These are phyloP conservation scores for Dendryphion nanum DNA, from an alignment of 2,329 filamentous ascomycete species.

Conservation along the genomic window DNA sequence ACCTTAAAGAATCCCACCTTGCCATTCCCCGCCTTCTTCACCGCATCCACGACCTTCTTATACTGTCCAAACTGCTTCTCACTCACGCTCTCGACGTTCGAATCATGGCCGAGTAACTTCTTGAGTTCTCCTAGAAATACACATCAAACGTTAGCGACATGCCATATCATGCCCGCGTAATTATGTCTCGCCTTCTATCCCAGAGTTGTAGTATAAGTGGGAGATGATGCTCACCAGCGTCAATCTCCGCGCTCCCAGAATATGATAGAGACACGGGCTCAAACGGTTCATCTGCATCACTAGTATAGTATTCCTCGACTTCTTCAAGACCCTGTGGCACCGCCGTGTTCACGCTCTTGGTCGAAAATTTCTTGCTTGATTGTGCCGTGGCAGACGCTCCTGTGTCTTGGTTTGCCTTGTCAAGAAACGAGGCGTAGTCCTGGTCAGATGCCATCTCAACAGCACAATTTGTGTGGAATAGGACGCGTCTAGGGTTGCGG, in stretches of 20 bases:
- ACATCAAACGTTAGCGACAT: too few species aligned
- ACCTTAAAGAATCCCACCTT: conserved; percentile 77
- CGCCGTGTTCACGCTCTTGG: conserved; percentile 47
- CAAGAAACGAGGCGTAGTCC: conserved; percentile 79
- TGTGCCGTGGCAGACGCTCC: conserved; percentile 30
- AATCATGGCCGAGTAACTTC: conserved; percentile 60
- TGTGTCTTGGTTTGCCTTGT: conserved; percentile 77
- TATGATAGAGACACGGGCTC: conserved; percentile 70
- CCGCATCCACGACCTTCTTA: conserved; percentile 64
- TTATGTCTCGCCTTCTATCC: too few species aligned
- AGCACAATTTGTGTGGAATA: conserved; percentile 1
- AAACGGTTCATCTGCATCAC: conserved; percentile 85
- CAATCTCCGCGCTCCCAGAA: conserved; percentile 54
- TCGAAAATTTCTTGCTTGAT: conserved; percentile 27
- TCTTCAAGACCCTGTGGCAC: conserved; percentile 53
- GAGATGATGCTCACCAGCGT: conserved; percentile 47
- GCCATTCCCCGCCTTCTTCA: conserved; percentile 63
- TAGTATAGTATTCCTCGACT: conserved; percentile 65
- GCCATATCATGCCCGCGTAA: too few species aligned
- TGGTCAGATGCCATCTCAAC: conserved; percentile 70
- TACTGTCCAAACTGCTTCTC: conserved; percentile 75
- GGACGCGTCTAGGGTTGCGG: too few species aligned
- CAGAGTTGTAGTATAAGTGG: too few species aligned
- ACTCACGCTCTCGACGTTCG: conserved; percentile 64
- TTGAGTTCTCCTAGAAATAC: conserved; percentile 64